Evolutionary conservation across 2,329 filamentous ascomycete genomes (phyloP), one percentile per base, ranked within the genome.

Genomic region (Cercospora sp.): DNA sequence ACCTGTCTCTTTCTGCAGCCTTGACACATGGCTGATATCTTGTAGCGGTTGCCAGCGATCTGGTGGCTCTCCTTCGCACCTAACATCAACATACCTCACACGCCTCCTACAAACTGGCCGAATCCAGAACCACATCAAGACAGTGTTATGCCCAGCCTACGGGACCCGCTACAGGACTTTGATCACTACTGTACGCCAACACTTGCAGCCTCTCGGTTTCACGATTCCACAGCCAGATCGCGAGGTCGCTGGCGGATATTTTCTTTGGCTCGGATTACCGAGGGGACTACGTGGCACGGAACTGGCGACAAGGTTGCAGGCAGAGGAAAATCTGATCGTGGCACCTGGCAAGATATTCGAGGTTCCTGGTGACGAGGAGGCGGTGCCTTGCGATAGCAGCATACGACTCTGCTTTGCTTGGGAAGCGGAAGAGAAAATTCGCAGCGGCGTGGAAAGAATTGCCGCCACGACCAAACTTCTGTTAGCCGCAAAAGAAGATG

Each of bases 261-360:
- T 96, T 77, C 82, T 96, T 59, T 97, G 93, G 93, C 79, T 96
- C 28, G 84, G 83, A 1, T 78, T 96, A 4, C 89, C 89, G 0
- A 70, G 77, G 70, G 65, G 76, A 55, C 80, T 90, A 64, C 82
- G 84, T 8, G 87, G 85, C 39, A 80, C 80, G 33, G 83, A 84
- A 7, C 81, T 93, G 33, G 86, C 87, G 6, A 80, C 83, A 72
- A 81, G 82, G 45, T 89, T 89, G 16, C 81, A 85, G 74, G 79
- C 82, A 23, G 86, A 90, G 64, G 89, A 91, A 77, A 87, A 88
- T 58, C 78, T 96, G 65, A 83, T 89, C 28, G 82, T 95, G 23
- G 91, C 89, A 26, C 83, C 86, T 23, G 93, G 92, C 3, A 83
- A 84, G 60, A 83, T 91, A 70, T 96, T 94, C 77, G 87, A 90